Base-by-base conservation (phyloP, 768 basidiomycete genomes). In the Mycena belliarum region DNA sequence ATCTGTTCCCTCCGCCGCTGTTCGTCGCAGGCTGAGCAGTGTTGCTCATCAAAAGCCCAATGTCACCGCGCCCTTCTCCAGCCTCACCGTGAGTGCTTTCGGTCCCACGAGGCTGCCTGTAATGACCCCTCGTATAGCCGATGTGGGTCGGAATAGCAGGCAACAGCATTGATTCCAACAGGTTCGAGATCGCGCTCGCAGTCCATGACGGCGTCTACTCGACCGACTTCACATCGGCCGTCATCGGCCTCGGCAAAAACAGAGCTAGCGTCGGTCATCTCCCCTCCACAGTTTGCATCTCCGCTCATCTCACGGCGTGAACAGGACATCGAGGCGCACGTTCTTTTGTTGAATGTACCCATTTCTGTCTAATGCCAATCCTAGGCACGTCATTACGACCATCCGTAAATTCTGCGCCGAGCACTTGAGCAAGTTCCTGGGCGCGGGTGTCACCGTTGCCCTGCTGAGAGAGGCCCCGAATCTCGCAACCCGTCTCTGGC, bases 81-180 rank as follows among this genome's bases (percentile, higher is more conserved):
- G 83, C 63, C 79, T 91, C 64, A 86, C 83, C 57, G 89, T 91
- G 66, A 72, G 84, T 74, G 51, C 51, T 38, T 48, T 40, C 42
- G 56, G 60, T 46, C 66, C 69, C 62, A 46, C 46, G 52, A 59
- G 60, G 55, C 68, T 49, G 62, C 65, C 52, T 55, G 52, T 64
- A 57, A 40, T 56, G 11, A 52, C 35, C 47, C 37, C 65, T 51
- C 65, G 37, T 67, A 35, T 68, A 93, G 91, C 88, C 91, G 21
- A 91, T 93, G 91, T 93, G 91, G 90, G 89, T 86, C 59, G 91
- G 89, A 65, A 79, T 92, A 48, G 86, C 89, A 4, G 89, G 88
- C 38, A 75, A 74, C 23, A 69, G 84, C 46, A 69, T 85, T 68
- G 79, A 85, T 67, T 82, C 84, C 67, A 82, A 80, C 54, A 81